Percentiles rank a stretch among this genome's conserved stretches.
Evolutionary conservation across 164 flowering plant species (phyloP).

Genomic region (Protea cynaroides): DNA sequence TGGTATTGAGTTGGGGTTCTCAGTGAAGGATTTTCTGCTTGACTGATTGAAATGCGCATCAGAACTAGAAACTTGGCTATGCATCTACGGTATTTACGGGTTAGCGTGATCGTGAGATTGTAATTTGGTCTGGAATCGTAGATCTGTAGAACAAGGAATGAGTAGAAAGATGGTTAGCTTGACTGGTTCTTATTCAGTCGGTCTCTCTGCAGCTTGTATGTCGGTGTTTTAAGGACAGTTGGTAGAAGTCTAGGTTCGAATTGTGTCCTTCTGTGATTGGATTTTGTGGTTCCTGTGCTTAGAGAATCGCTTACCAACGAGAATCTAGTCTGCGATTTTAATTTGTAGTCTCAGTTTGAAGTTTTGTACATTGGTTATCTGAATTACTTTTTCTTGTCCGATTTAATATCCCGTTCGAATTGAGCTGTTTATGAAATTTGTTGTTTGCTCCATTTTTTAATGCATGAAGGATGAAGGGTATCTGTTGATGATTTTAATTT

Average conservation of each 20-base stretch:
- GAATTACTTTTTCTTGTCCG: too few relatives aligned
- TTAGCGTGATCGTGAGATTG: background rate
- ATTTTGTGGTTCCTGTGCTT: background rate
- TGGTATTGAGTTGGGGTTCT: slow-evolving; percentile 8
- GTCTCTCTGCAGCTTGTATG: background rate
- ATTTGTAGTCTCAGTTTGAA: too few relatives aligned
- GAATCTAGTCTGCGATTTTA: background rate
- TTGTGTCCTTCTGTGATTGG: background rate
- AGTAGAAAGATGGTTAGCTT: slow-evolving; percentile 5
- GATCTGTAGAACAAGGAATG: background rate
- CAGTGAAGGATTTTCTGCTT: background rate
- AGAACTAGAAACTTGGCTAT: background rate
- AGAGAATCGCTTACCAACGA: background rate
- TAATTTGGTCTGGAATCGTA: background rate
- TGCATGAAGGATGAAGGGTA: too few relatives aligned
- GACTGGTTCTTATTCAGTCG: background rate
- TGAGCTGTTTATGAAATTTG: too few relatives aligned
- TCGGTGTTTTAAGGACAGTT: too few relatives aligned
- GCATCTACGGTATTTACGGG: background rate
- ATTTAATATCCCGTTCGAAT: too few relatives aligned
- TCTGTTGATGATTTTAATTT: too few relatives aligned
- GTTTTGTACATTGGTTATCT: too few relatives aligned
- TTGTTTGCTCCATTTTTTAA: too few relatives aligned
- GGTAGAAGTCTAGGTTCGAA: background rate
- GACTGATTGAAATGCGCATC: background rate